Evolutionary conservation across 2,329 filamentous ascomycete genomes (phyloP).

Genomic region (Alternaria triticina): DNA sequence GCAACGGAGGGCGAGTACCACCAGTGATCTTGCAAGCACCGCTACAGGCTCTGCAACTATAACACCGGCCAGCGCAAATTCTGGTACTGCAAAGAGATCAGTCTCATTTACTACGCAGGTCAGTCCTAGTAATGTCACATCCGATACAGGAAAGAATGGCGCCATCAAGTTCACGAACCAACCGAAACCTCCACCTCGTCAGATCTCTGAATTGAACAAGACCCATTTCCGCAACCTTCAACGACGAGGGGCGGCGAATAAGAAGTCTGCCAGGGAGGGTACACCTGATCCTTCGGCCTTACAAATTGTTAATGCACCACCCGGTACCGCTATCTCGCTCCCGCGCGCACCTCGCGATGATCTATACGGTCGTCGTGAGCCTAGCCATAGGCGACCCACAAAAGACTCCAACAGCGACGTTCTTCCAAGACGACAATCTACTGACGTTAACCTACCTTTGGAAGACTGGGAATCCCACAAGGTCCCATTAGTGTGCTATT

Average conservation of each 20-base stretch:
- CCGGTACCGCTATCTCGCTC: conserved; percentile 2
- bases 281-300: conserved; percentile 33
- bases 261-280: conserved; percentile 29
- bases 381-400: conserved; percentile 15
- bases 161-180: conserved; percentile 38
- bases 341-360: conserved; percentile 11
- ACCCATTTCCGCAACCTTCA: conserved; percentile 26
- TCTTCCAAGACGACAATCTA: not conserved
- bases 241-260: conserved; percentile 24
- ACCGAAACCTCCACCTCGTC: conserved; percentile 14
- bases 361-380: conserved; percentile 35
- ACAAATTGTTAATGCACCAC: conserved; percentile 31
- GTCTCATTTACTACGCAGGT: not conserved
- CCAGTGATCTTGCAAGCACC: not conserved
- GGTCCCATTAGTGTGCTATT: conserved; percentile 36
- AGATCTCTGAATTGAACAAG: conserved; percentile 13
- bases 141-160: not conserved
- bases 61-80: not conserved
- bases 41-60: not conserved
- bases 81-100: not conserved
- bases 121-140: conserved; percentile 1
- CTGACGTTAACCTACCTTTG: conserved; percentile 7
- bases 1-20: not conserved
- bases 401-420: conserved; percentile 16
- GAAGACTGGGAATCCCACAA: conserved; percentile 34